A percentile compares a stretch with the other conserved stretches of the same genome.
Evolutionary conservation across 441 rosid genomes (phyloP).

Genomic region (Pelargonium exstipulatum): DNA sequence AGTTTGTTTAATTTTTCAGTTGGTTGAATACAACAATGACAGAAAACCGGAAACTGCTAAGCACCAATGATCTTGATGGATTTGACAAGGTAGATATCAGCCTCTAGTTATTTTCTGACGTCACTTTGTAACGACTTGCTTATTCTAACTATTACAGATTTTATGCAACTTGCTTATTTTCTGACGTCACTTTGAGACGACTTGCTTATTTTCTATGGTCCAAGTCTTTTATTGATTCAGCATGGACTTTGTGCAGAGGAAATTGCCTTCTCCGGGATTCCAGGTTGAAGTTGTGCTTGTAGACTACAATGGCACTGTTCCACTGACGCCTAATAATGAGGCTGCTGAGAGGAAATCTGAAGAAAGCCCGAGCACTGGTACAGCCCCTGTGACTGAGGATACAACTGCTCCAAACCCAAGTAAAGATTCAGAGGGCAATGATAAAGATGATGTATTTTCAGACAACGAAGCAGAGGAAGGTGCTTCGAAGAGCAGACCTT

Average conservation of each 20-base stretch:
- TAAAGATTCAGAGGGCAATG: constrained; percentile 38
- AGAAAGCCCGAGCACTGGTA: constrained; percentile 37
- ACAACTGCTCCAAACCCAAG: constrained; percentile 32
- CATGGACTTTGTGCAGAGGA: constrained; percentile 56
- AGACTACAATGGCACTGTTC: constrained; percentile 42
- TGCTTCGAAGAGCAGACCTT: constrained; percentile 36
- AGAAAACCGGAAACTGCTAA: constrained; percentile 75
- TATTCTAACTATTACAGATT: too few species aligned
- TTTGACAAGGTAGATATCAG: constrained; percentile 69
- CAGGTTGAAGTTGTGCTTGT: constrained; percentile 87
- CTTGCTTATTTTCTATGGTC: background rate
- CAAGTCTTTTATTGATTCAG: constrained; percentile 1
- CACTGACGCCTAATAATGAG: constrained; percentile 32
- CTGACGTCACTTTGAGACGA: too few species aligned
- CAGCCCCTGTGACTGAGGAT: constrained; percentile 32
- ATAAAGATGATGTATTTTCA: constrained; percentile 86
- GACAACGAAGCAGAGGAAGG: constrained; percentile 63
- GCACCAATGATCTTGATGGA: constrained; percentile 69
- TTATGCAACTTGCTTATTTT: too few species aligned
- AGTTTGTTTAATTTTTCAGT: constrained; percentile 33
- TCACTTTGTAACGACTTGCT: too few species aligned
- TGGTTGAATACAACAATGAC: constrained; percentile 94
- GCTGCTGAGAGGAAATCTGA: constrained; percentile 30
- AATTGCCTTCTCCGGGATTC: constrained; percentile 92
- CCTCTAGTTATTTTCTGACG: background rate